These are phyloP conservation scores for Leccinum rimulosum DNA, from an alignment of 768 basidiomycete genomes.

Conservation along the genomic window DNA sequence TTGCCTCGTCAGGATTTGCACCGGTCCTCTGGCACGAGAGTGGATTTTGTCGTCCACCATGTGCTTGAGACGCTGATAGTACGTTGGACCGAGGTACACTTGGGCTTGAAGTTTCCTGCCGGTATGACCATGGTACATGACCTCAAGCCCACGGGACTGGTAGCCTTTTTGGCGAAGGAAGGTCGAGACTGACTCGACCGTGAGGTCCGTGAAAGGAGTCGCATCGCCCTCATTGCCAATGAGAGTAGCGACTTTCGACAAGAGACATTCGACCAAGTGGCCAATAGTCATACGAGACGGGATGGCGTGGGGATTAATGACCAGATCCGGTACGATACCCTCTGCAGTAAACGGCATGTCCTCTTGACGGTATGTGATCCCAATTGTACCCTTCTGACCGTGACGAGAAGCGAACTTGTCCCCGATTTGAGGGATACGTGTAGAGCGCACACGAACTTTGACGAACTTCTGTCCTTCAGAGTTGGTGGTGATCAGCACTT, in stretches of 20 bases:
- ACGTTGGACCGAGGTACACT: conserved; percentile 97
- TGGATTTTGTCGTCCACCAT: conserved; percentile 99
- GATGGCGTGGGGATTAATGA: conserved; percentile 99
- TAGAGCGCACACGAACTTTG: conserved; percentile 94
- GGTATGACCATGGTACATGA: conserved; percentile 99
- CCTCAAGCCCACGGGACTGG: conserved; percentile 94
- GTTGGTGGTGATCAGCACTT: conserved; percentile 95
- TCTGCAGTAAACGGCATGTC: conserved; percentile 99
- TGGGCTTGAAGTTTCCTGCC: conserved; percentile 98
- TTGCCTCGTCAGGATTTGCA: conserved; percentile 95
- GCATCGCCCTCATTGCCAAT: conserved; percentile 98
- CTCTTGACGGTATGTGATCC: conserved; percentile 99
- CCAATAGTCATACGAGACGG: conserved; percentile 99
- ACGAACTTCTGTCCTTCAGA: conserved; percentile 97
- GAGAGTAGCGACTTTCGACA: conserved; percentile 94
- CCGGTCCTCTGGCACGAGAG: conserved; percentile 93
- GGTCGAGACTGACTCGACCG: conserved; percentile 96
- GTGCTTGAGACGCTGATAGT: conserved; percentile 98
- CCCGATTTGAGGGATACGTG: conserved; percentile 95
- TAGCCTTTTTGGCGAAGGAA: conserved; percentile 88
- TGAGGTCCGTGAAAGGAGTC: conserved; percentile 97
- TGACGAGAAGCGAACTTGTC: conserved; percentile 99
- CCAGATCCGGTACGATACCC: conserved; percentile 93
- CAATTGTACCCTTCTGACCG: conserved; percentile 99
- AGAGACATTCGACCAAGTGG: conserved; percentile 96